Base-by-base conservation (phyloP, 257 asterid species). In the Solanum bukasovii region DNA sequence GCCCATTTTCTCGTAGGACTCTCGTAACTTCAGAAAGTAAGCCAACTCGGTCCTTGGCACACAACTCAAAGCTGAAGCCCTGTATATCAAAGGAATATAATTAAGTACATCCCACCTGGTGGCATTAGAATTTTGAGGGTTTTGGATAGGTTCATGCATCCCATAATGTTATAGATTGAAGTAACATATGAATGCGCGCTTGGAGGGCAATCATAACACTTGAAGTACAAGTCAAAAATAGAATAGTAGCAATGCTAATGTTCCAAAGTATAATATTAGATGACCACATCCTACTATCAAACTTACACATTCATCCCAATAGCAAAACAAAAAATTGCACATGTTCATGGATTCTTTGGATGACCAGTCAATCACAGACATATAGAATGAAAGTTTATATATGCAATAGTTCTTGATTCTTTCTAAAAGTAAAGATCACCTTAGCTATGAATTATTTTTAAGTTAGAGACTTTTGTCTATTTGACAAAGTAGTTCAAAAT, bases 31-130 rank as follows among this genome's bases (percentile, higher is more conserved):
- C 98, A 2, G 98, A 96, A 73, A 97, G 96, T 74, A 97, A 91
- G 7, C 98, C 99, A n/a, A 97, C 98, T 35, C 98, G 93, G 90
- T 97, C 99, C 92, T 96, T 96, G 59, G 99, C 98, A 31, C 99
- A 92, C 65, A 97, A 92, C 89, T 97, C 98, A 88, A 96, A 90
- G 90, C 98, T 94, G 82, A 95, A 90, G 29, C 98, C 99, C 98
- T 97, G 93, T 86, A 78, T 87, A 18, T 87, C 73, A 81, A 33
- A 59, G 35, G 40, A 63, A 61, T 56, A 56, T 7, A 56, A 20
- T 34, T 40, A 75, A 70, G 84, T 84, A 18, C 52, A 88, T 34
- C 63, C 44, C 25, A 13, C 40, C 84, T 83, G 85, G 75, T 61
- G 38, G 29, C 31, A 38, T 5, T 68, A 44, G 35, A 42, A 29